These are phyloP conservation scores for Breviolum minutum DNA, from an alignment of 73 alveolate species.

Conservation along the genomic window DNA sequence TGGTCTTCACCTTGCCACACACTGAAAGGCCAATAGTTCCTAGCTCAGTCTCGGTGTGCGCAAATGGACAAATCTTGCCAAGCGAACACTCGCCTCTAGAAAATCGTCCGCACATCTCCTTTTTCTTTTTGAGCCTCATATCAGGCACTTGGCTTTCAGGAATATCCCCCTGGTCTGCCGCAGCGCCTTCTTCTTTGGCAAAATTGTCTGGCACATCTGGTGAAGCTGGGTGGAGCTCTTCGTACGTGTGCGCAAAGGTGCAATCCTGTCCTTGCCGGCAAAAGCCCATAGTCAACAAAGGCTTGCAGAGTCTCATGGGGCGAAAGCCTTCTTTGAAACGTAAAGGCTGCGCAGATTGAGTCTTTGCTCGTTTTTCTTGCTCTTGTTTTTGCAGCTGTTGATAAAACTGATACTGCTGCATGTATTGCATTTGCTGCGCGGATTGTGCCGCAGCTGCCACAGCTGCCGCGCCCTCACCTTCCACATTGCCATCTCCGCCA, in stretches of 20 bases:
- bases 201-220: slow-evolving; percentile 91
- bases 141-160: slow-evolving; percentile 93
- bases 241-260: slow-evolving; percentile 87
- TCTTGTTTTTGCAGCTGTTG: slow-evolving; percentile 75
- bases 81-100: slow-evolving; percentile 90
- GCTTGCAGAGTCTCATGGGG: slow-evolving; percentile 94
- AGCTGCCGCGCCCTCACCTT: slow-evolving; percentile 87
- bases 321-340: slow-evolving; percentile 92
- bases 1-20: slow-evolving; percentile 93
- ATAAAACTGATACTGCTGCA: slow-evolving; percentile 95
- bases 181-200: slow-evolving; percentile 44
- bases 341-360: slow-evolving; percentile 80
- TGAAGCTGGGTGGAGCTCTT: slow-evolving; percentile 93
- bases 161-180: slow-evolving; percentile 87
- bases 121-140: slow-evolving; percentile 77
- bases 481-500: slow-evolving; percentile 12
- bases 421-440: slow-evolving; percentile 73
- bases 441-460: slow-evolving; percentile 93
- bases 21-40: slow-evolving; percentile 89
- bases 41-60: slow-evolving; percentile 89
- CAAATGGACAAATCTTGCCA: slow-evolving; percentile 81
- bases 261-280: slow-evolving; percentile 93
- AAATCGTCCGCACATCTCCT: slow-evolving; percentile 94
- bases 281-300: slow-evolving; percentile 70
- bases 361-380: slow-evolving; percentile 83